Conservation (phyloP, 108 stramenopile species). For the Conticribra guillardii region DNA sequence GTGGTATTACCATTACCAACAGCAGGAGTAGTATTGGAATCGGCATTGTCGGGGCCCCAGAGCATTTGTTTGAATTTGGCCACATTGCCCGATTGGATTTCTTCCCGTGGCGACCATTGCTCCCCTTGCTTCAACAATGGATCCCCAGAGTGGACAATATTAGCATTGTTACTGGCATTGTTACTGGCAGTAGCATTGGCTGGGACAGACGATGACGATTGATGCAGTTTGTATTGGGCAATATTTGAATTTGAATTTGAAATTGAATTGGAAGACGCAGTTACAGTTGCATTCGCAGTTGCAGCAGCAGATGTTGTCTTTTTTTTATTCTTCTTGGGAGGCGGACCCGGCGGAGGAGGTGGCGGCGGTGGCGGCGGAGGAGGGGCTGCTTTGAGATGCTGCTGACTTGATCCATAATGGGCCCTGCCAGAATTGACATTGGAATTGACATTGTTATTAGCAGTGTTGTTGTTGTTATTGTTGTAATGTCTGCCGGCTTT, state of each 20-base stretch:
- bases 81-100: conserved; percentile 46
- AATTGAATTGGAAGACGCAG: not conserved
- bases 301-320: not conserved
- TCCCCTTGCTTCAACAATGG: conserved; percentile 16
- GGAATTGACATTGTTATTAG: too few species aligned
- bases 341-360: conserved; percentile 43
- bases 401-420: not conserved
- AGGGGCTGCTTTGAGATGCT: conserved; percentile 5
- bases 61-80: conserved; percentile 39
- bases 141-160: not conserved
- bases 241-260: too few species aligned
- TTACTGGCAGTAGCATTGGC: too few species aligned
- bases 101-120: conserved; percentile 40
- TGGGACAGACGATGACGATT: too few species aligned
- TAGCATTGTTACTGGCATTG: too few species aligned
- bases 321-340: conserved; percentile 32
- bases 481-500: not conserved
- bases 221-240: too few species aligned
- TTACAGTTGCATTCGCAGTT: not conserved
- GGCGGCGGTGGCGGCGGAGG: conserved; percentile 25
- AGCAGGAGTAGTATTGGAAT: not conserved
- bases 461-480: not conserved
- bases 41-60: conserved; percentile 22
- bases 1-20: not conserved
- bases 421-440: not conserved